Evolutionary conservation across 176 grass and related monocot species (phyloP).

Genomic region (Paspalum notatum): DNA sequence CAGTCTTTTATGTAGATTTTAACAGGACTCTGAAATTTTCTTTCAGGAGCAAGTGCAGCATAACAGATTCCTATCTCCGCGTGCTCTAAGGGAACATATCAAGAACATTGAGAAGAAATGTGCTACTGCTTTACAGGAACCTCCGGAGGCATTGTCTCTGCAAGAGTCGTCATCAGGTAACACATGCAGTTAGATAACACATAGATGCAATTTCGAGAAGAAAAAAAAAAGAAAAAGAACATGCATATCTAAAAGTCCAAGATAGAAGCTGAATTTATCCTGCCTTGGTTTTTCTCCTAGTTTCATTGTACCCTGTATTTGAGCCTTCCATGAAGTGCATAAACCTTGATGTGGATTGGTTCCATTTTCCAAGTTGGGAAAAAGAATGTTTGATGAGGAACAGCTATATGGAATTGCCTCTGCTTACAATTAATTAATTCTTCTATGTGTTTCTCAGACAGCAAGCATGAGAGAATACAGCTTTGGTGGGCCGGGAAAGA

Average conservation of each 20-base stretch:
- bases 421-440: background rate
- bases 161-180: conserved; percentile 46
- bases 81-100: conserved; percentile 55
- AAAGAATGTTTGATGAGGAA: background rate
- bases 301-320: background rate
- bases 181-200: background rate
- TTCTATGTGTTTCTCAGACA: conserved; percentile 32
- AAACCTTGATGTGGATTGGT: background rate
- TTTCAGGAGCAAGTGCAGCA: conserved; percentile 55
- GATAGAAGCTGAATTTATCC: background rate
- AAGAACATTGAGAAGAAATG: conserved; percentile 49
- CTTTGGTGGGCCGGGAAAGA: conserved; percentile 76
- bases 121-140: conserved; percentile 19
- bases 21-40: conserved; percentile 22
- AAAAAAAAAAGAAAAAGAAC: background rate
- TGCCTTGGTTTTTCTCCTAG: background rate
- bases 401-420: background rate
- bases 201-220: conserved; percentile 4
- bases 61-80: conserved; percentile 66
- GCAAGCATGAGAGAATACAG: conserved; percentile 24
- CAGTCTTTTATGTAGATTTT: conserved; percentile 16
- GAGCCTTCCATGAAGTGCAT: background rate
- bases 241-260: background rate
- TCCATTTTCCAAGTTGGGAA: background rate
- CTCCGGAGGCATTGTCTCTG: background rate